phyloP scores from a whole-genome alignment of 805 yeast genomes.

The Starmerella bombi region DNA sequence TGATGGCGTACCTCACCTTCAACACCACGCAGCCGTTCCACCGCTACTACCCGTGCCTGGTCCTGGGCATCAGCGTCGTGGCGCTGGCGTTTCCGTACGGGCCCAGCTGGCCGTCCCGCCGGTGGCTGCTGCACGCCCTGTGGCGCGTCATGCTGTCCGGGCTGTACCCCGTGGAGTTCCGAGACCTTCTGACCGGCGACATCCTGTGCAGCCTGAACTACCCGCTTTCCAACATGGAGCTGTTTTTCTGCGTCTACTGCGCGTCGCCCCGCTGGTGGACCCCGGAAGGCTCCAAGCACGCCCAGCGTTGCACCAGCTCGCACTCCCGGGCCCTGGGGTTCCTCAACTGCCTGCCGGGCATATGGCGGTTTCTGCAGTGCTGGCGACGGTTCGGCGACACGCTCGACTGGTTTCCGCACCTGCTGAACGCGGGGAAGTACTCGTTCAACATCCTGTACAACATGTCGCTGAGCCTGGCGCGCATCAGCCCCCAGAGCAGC shows the following conservation, averaged over 20 bases:
- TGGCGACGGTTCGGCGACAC: conserved; percentile 82
- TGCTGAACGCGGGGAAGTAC: conserved; percentile 78
- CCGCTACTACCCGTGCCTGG: conserved; percentile 69
- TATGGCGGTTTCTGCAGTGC: conserved; percentile 87
- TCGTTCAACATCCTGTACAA: conserved; percentile 52
- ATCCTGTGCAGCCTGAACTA: conserved; percentile 80
- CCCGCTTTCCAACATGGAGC: conserved; percentile 69
- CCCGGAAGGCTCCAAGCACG: conserved; percentile 18
- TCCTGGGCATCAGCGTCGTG: conserved; percentile 39
- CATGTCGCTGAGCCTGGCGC: conserved; percentile 59
- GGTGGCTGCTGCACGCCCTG: conserved; percentile 60
- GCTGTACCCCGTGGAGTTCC: conserved; percentile 84
- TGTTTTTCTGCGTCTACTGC: conserved; percentile 73
- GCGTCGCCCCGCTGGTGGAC: conserved; percentile 45
- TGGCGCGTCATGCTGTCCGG: conserved; percentile 73
- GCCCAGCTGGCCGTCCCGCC: conserved; percentile 48
- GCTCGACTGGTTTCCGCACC: conserved; percentile 91
- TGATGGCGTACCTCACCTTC: conserved; percentile 68
- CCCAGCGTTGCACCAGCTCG: conserved; percentile 57
- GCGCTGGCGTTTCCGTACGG: conserved; percentile 50
- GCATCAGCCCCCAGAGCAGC: conserved; percentile 40
- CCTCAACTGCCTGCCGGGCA: conserved; percentile 67
- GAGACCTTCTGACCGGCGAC: conserved; percentile 90
- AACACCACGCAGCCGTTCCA: conserved; percentile 45
- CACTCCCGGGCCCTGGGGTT: conserved; percentile 71